Conservation (phyloP, 192 early-diverging fungal species). For the Umbelopsis vinacea region DNA sequence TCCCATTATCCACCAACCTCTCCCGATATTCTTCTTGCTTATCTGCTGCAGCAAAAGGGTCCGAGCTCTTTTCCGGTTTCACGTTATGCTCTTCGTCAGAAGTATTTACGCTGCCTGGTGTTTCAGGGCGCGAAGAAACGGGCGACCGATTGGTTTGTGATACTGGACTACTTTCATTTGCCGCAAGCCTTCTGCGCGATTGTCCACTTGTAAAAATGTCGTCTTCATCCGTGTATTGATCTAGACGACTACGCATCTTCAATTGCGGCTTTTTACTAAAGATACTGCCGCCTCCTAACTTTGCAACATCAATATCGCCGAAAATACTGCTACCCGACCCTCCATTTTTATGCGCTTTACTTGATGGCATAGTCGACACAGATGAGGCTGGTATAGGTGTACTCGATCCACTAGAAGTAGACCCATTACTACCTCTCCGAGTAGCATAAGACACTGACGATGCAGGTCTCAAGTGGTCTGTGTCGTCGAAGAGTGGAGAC, state of each 20-base stretch:
- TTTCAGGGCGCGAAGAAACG: not conserved
- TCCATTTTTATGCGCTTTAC: not conserved
- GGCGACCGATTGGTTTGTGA: not conserved
- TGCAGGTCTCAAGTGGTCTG: not conserved
- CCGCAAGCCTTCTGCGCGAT: not conserved
- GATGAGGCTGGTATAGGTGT: slow-evolving; percentile 5
- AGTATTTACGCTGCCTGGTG: not conserved
- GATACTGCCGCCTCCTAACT: slow-evolving; percentile 21
- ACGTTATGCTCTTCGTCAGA: slow-evolving; percentile 4
- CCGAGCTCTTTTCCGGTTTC: not conserved
- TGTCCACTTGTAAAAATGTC: not conserved
- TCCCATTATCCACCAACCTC: not conserved
- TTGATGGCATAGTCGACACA: not conserved
- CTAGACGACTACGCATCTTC: not conserved
- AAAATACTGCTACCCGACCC: slow-evolving; percentile 27
- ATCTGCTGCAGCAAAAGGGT: not conserved
- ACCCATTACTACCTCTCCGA: slow-evolving; percentile 8
- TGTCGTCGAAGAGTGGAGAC: not conserved
- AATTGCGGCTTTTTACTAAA: not conserved
- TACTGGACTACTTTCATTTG: not conserved
- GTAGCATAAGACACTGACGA: slow-evolving; percentile 14
- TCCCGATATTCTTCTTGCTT: not conserved
- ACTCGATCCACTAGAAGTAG: slow-evolving; percentile 15
- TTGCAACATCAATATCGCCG: slow-evolving; percentile 39
- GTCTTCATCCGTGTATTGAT: not conserved